Percentiles rank a stretch among this genome's conserved stretches.
Evolutionary conservation across 805 yeast genomes (phyloP).

Genomic region (Lipomyces yamanashiensis): DNA sequence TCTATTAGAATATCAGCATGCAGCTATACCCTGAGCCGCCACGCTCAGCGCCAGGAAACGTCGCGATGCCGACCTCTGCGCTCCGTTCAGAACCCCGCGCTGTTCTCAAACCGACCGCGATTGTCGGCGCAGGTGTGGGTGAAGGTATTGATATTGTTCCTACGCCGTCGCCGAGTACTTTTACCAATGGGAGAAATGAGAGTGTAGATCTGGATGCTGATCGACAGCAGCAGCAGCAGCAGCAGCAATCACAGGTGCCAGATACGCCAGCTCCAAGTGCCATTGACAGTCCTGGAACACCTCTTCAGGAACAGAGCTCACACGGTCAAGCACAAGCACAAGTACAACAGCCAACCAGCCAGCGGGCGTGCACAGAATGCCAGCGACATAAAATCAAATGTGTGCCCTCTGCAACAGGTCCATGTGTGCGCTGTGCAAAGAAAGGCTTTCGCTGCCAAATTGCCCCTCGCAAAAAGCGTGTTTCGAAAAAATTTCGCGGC

Average conservation of each 20-base stretch:
- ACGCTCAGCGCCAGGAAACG: conserved; percentile 3
- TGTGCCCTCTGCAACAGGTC: conserved; percentile 20
- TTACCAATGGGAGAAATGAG: not conserved
- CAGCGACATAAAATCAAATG: conserved; percentile 34
- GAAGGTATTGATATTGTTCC: not conserved
- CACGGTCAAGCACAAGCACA: not conserved
- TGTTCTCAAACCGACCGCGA: conserved; percentile 1
- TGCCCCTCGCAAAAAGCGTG: conserved; percentile 33
- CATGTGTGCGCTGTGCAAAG: conserved; percentile 32
- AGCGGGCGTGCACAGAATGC: conserved; percentile 35
- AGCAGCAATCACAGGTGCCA: not conserved
- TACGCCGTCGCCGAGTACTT: not conserved
- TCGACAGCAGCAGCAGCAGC: not conserved
- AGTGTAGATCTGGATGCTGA: not conserved
- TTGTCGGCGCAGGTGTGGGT: not conserved
- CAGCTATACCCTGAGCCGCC: conserved; percentile 9
- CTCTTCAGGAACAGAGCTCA: not conserved
- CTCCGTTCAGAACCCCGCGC: conserved; percentile 14
- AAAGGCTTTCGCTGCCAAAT: conserved; percentile 30
- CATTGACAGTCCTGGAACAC: no score
- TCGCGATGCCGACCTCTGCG: conserved; percentile 14
- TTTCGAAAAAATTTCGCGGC: conserved; percentile 14
- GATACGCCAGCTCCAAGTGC: no score
- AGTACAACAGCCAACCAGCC: conserved; percentile 1
- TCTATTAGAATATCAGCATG: not conserved